Percentiles rank a stretch among this genome's conserved stretches.
phyloP scores from a whole-genome alignment of 345 rosid species.

The Hypericum androsaemum region DNA sequence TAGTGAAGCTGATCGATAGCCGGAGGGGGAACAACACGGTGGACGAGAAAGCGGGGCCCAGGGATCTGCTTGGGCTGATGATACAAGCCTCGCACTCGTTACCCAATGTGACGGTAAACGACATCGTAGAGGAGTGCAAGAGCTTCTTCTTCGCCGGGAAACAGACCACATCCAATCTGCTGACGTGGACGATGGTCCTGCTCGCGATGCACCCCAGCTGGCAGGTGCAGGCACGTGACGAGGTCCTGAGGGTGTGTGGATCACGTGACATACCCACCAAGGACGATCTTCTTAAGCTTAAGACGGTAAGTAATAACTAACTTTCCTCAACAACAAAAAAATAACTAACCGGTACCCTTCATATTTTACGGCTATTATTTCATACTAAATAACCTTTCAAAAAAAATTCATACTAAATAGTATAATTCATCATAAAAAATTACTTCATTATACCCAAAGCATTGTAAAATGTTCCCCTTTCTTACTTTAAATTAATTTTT shows the following conservation, averaged over 20 bases:
- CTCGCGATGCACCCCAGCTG: constrained; percentile 43
- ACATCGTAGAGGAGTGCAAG: constrained; percentile 57
- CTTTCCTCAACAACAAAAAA: no score
- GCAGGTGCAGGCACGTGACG: constrained; percentile 68
- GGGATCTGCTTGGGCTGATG: constrained; percentile 25
- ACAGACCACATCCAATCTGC: constrained; percentile 57
- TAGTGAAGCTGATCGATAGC: constrained; percentile 14
- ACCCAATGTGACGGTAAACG: constrained; percentile 30
- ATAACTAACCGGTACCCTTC: no score
- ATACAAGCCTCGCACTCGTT: constrained; percentile 21
- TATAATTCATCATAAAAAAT: no score
- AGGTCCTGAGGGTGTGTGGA: constrained; percentile 44
- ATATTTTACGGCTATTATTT: no score
- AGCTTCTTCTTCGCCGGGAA: constrained; percentile 60
- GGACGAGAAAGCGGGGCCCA: constrained; percentile 8
- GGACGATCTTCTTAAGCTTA: constrained; percentile 31
- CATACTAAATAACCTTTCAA: no score
- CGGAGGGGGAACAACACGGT: constrained; percentile 5
- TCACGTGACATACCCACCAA: constrained; percentile 34
- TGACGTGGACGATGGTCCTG: constrained; percentile 57
- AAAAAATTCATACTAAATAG: no score
- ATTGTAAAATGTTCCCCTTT: no score
- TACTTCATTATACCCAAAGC: no score
- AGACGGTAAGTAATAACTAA: constrained; percentile 12
- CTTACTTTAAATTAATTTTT: no score